Conservation (phyloP, 106 monocot species). For the Phalaenopsis aphrodite region DNA sequence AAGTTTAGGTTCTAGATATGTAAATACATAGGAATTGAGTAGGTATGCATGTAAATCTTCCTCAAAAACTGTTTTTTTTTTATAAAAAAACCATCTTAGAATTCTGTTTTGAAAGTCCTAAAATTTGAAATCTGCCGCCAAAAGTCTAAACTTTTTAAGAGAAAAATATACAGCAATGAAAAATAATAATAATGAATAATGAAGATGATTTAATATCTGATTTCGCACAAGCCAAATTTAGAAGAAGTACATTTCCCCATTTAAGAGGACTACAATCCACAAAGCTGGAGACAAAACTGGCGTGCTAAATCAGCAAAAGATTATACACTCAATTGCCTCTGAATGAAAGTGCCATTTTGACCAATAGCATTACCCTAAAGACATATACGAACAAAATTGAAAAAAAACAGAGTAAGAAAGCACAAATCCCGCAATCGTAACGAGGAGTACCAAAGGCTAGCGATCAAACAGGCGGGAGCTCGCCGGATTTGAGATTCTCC, state of each 20-base stretch:
- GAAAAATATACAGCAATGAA: too few species aligned
- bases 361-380: background rate
- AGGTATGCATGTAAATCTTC: background rate
- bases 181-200: too few species aligned
- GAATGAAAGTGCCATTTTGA: background rate
- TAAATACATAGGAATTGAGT: too few species aligned
- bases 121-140: background rate
- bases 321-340: background rate
- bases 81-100: background rate
- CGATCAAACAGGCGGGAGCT: constrained; percentile 9
- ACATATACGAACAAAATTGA: background rate
- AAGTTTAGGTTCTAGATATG: too few species aligned
- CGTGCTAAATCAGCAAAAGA: background rate
- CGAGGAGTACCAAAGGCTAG: background rate
- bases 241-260: background rate
- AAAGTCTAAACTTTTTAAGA: background rate
- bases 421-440: background rate
- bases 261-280: background rate
- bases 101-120: background rate
- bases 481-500: background rate
- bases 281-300: background rate
- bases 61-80: background rate
- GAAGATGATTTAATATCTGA: too few species aligned
- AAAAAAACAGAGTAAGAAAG: background rate
- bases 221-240: too few species aligned